Conservation (phyloP, 148 eudicot genomes). For the Oxyria digyna region DNA sequence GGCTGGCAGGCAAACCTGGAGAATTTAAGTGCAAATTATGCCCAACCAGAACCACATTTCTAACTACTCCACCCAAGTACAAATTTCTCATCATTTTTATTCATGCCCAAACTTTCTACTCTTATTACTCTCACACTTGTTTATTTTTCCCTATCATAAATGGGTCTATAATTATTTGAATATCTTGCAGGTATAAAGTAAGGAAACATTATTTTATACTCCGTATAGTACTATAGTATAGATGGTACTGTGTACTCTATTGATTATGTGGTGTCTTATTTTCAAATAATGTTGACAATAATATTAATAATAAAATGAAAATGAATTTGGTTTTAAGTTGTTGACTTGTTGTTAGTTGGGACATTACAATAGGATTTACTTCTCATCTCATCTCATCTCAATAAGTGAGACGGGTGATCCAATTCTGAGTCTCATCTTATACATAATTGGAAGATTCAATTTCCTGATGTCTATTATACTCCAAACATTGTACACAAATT, state of each 20-base stretch:
- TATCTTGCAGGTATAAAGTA: background rate
- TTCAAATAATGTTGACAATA: background rate
- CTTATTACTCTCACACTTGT: background rate
- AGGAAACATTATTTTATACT: background rate
- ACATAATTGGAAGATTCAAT: background rate
- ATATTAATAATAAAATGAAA: background rate
- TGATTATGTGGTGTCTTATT: background rate
- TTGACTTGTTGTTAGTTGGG: background rate
- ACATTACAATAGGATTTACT: background rate
- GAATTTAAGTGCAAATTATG: background rate
- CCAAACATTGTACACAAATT: background rate
- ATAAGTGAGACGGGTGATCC: conserved; percentile 1
- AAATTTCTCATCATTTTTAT: background rate
- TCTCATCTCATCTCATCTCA: background rate
- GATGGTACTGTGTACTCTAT: background rate
- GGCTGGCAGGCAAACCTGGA: conserved; percentile 8
- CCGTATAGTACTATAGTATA: too few species aligned
- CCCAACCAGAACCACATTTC: conserved; percentile 1
- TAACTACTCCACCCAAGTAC: background rate
- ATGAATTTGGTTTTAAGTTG: background rate
- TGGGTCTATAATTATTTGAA: too few species aligned
- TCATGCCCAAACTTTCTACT: background rate
- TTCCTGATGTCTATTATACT: background rate
- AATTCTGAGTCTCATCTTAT: background rate
- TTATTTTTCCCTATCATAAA: background rate